phyloP scores from a whole-genome alignment of 1,139 yeast species.

The Debaryomyces sp. region DNA sequence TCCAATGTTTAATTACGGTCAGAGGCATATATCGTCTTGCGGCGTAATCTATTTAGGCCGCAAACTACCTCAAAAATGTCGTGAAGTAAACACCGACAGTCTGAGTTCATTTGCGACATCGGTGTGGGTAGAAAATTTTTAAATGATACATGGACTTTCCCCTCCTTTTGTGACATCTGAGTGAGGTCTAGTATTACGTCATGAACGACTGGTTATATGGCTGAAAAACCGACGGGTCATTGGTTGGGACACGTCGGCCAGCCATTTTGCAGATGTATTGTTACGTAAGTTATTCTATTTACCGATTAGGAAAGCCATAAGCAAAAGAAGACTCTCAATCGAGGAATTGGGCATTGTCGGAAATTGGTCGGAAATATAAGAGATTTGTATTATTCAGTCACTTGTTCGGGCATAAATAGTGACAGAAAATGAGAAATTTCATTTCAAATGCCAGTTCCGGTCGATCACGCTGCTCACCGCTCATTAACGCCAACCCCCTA shows the following conservation, averaged over 20 bases:
- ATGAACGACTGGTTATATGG: not conserved
- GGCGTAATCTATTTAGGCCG: not conserved
- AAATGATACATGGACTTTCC: not conserved
- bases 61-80: not conserved
- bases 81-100: not conserved
- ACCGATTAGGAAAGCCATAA: conserved; percentile 7
- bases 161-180: not conserved
- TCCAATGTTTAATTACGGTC: not conserved
- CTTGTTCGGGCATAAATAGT: not conserved
- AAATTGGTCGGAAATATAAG: not conserved
- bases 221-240: not conserved
- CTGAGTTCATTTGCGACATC: not conserved
- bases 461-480: conserved; percentile 7
- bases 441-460: not conserved
- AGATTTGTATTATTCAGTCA: not conserved
- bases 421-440: not conserved
- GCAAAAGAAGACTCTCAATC: conserved; percentile 4
- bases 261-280: not conserved
- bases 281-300: not conserved
- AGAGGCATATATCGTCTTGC: not conserved
- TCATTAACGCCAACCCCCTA: conserved; percentile 4
- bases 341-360: not conserved
- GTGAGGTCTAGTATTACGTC: not conserved
- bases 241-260: not conserved
- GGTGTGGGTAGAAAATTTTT: not conserved